phyloP scores from a whole-genome alignment of 2,329 filamentous ascomycete species.

The Phoma sp. region DNA sequence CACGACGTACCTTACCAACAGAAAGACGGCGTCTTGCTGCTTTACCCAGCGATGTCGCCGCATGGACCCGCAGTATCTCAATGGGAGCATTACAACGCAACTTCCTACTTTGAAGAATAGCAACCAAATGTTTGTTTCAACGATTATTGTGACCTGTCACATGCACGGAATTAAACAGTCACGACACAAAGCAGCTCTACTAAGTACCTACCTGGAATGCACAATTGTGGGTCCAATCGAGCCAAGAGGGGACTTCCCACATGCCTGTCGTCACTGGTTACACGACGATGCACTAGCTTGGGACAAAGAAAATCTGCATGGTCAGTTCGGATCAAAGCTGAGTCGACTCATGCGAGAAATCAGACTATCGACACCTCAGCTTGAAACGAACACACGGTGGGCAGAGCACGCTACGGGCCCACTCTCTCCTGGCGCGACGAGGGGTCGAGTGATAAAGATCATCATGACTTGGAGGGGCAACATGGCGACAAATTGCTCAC shows the following conservation, averaged over 20 bases:
- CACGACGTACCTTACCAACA: background rate
- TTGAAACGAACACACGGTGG: conserved; percentile 3
- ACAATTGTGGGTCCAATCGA: conserved; percentile 25
- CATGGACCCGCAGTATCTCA: background rate
- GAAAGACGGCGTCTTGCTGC: conserved; percentile 12
- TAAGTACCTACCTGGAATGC: conserved; percentile 13
- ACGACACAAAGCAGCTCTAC: background rate
- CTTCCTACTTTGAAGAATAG: too few species aligned
- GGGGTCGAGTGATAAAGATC: conserved; percentile 1
- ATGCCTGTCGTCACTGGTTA: conserved; percentile 33
- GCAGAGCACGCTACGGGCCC: background rate
- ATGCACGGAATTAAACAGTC: background rate
- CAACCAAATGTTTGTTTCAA: background rate
- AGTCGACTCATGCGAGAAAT: background rate
- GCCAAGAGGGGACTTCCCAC: conserved; percentile 26
- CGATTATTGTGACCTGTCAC: background rate
- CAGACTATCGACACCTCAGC: background rate
- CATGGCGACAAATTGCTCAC: background rate
- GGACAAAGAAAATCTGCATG: conserved; percentile 24
- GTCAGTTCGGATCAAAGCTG: conserved; percentile 5
- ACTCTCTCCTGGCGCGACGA: conserved; percentile 4
- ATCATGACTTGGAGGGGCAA: background rate
- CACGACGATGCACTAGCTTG: conserved; percentile 20
- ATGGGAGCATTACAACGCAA: background rate
- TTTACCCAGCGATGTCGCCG: conserved; percentile 7